These are phyloP conservation scores for Epichloe glyceriae DNA, from an alignment of 2,329 filamentous ascomycete species.

Conservation along the genomic window DNA sequence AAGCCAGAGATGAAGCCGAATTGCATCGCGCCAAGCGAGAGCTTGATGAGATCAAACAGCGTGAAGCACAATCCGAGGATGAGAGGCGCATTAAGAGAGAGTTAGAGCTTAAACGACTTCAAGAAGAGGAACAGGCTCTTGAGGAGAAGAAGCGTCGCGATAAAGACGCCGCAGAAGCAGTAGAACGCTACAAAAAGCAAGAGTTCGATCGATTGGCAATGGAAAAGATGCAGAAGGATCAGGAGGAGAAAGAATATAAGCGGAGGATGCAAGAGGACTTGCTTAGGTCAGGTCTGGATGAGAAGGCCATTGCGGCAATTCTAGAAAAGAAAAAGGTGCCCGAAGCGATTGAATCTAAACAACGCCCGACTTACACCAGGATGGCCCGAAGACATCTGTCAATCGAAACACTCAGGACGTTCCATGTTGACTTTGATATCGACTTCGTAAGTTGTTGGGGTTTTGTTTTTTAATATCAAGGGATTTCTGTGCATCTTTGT, in stretches of 20 bases:
- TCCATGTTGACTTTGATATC: conserved; percentile 43
- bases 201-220: conserved; percentile 33
- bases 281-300: conserved; percentile 43
- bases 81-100: conserved; percentile 39
- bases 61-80: conserved; percentile 33
- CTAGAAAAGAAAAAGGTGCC: conserved; percentile 41
- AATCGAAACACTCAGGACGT: conserved; percentile 44
- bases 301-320: conserved; percentile 45
- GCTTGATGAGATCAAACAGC: conserved; percentile 32
- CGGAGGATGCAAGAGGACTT: conserved; percentile 44
- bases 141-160: conserved; percentile 30
- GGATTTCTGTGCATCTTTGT: too few relatives aligned
- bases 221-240: conserved; percentile 34
- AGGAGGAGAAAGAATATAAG: conserved; percentile 40
- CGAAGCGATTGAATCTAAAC: conserved; percentile 15
- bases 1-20: conserved; percentile 34
- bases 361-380: conserved; percentile 46
- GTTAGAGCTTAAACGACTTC: conserved; percentile 35
- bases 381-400: conserved; percentile 50
- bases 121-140: conserved; percentile 31
- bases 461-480: too few relatives aligned
- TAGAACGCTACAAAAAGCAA: conserved; percentile 37
- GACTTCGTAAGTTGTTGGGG: conserved; percentile 34
- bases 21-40: conserved; percentile 35
- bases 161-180: conserved; percentile 32